These are phyloP conservation scores for Psilocybe cubensis DNA, from an alignment of 768 basidiomycete genomes.

Conservation along the genomic window DNA sequence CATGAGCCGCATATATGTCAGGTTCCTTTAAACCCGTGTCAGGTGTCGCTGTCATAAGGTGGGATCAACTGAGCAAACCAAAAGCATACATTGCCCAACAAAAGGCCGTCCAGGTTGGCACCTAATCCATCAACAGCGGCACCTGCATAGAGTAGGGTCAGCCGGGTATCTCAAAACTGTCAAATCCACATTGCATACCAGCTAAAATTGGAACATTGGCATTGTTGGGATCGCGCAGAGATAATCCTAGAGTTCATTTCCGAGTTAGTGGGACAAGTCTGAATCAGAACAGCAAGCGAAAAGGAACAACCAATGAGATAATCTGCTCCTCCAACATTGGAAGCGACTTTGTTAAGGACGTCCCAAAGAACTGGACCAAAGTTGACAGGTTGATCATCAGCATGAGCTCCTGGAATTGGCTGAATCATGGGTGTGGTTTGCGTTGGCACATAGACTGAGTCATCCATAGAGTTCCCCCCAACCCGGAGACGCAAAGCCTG, in stretches of 20 bases:
- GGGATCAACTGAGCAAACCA: not conserved
- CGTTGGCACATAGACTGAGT: slow-evolving; percentile 44
- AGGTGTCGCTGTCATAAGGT: not conserved
- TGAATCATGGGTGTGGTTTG: slow-evolving; percentile 47
- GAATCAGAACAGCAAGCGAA: not conserved
- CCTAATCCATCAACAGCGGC: slow-evolving; percentile 41
- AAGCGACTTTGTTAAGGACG: slow-evolving; percentile 42
- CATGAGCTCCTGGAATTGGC: slow-evolving; percentile 30
- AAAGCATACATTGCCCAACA: slow-evolving; percentile 50
- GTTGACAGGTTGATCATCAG: slow-evolving; percentile 49
- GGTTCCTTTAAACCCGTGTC: slow-evolving; percentile 45
- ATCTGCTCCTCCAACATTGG: slow-evolving; percentile 29
- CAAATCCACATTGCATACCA: slow-evolving; percentile 8
- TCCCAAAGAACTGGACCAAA: slow-evolving; percentile 53
- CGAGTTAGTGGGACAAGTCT: not conserved
- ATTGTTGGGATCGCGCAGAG: slow-evolving; percentile 42
- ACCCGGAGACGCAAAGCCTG: slow-evolving; percentile 48
- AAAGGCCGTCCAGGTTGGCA: slow-evolving; percentile 43
- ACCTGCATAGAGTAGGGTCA: slow-evolving; percentile 21
- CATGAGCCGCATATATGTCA: slow-evolving; percentile 56
- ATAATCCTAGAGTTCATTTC: slow-evolving; percentile 36
- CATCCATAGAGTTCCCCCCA: slow-evolving; percentile 54
- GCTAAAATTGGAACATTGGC: slow-evolving; percentile 32
- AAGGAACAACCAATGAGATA: slow-evolving; percentile 33
- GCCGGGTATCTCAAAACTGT: not conserved